Evolutionary conservation across 2,329 filamentous ascomycete genomes (phyloP).

Genomic region (Fusarium guadeloupense): DNA sequence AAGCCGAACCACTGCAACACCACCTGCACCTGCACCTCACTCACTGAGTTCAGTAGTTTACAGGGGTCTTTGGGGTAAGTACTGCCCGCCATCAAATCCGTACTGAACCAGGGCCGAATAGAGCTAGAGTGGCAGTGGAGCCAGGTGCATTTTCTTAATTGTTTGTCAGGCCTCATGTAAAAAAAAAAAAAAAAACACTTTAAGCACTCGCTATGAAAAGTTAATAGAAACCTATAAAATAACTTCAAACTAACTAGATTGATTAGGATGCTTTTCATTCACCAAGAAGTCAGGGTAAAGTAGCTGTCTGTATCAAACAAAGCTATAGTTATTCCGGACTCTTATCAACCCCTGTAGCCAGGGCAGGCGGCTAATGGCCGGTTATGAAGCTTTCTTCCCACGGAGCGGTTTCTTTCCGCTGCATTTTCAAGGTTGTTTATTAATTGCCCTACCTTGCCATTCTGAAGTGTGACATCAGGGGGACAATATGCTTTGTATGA

Average conservation of each 20-base stretch:
- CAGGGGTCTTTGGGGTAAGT: constrained; percentile 15
- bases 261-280: no score
- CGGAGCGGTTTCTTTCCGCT: constrained; percentile 30
- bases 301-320: no score
- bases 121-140: background rate
- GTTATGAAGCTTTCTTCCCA: background rate
- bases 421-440: constrained; percentile 10
- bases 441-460: constrained; percentile 20
- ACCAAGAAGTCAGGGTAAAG: no score
- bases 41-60: constrained; percentile 12
- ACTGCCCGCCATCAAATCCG: background rate
- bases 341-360: no score
- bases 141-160: background rate
- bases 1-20: constrained; percentile 16
- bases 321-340: no score
- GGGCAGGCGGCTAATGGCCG: constrained; percentile 10
- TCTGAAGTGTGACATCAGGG: constrained; percentile 23
- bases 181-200: no score
- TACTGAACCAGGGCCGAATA: background rate
- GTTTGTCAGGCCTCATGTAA: no score
- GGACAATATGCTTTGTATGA: background rate
- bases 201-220: no score
- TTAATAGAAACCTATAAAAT: no score
- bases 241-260: no score
- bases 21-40: background rate